These are phyloP conservation scores for Wilcoxina mikolae DNA, from an alignment of 495 filamentous ascomycete genomes.

Conservation along the genomic window DNA sequence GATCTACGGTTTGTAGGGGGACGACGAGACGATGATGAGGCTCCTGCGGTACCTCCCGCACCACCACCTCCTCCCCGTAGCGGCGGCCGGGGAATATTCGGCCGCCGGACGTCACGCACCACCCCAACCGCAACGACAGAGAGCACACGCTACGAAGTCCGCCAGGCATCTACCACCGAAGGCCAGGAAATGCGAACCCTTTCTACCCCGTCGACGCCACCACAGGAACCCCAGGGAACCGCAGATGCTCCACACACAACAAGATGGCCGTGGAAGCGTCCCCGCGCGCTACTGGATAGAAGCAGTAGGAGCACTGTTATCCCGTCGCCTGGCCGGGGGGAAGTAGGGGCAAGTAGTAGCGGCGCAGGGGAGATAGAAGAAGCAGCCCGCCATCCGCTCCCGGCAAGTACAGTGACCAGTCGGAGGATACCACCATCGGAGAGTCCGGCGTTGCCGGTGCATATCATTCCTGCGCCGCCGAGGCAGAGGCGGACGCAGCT, in stretches of 20 bases:
- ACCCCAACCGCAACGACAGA: background rate
- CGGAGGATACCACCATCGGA: background rate
- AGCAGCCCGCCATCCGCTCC: background rate
- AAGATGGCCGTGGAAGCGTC: background rate
- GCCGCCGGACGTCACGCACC: background rate
- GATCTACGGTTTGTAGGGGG: conserved; percentile 4
- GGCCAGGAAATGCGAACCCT: conserved; percentile 10
- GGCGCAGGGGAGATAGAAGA: background rate
- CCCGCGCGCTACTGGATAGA: too few species aligned
- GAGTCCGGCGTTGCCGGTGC: background rate
- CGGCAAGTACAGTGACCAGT: background rate
- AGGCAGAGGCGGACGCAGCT: background rate
- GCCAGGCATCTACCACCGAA: conserved; percentile 2
- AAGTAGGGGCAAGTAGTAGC: conserved; percentile 27
- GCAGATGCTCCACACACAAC: background rate
- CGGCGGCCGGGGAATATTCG: background rate
- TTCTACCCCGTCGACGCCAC: conserved; percentile 7
- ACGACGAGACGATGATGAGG: background rate
- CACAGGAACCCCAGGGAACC: background rate
- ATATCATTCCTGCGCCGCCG: background rate
- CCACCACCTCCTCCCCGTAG: background rate
- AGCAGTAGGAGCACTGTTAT: background rate
- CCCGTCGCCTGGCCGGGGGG: conserved; percentile 11
- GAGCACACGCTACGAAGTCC: conserved; percentile 3
- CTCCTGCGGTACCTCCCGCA: background rate